Evolutionary conservation across 257 asterid species (phyloP).

Genomic region (Nicotiana noctiflora): DNA sequence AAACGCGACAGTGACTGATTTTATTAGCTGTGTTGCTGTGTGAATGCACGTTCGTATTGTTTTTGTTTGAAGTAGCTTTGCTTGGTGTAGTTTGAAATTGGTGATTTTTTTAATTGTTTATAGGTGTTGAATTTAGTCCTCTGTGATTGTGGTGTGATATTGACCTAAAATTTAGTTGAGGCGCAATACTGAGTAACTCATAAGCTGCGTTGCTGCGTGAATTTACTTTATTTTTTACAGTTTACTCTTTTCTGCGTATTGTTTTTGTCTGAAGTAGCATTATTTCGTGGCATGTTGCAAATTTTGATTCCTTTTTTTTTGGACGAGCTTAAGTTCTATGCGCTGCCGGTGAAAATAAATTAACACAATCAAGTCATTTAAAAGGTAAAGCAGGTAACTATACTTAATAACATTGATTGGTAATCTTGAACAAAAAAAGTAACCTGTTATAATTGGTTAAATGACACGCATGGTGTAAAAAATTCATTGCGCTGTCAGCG

Average conservation of each 20-base stretch:
- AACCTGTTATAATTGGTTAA: too few relatives aligned
- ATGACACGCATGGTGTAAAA: too few relatives aligned
- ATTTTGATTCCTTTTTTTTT: slow-evolving; percentile 23
- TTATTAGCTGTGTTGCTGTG: neutral
- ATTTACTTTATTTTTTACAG: neutral
- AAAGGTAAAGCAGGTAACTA: too few relatives aligned
- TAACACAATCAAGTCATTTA: too few relatives aligned
- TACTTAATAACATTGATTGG: too few relatives aligned
- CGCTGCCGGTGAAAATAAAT: too few relatives aligned
- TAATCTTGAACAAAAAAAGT: too few relatives aligned
- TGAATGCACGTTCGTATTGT: neutral
- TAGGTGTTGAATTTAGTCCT: neutral
- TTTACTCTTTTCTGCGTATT: neutral
- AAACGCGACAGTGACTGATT: neutral
- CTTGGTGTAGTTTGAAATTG: neutral
- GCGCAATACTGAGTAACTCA: neutral
- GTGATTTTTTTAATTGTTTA: neutral
- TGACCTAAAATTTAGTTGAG: slow-evolving; percentile 10
- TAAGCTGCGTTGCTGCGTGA: neutral
- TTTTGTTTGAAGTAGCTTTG: neutral
- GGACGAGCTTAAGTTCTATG: neutral
- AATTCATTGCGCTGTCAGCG: too few relatives aligned
- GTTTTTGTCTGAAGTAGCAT: neutral
- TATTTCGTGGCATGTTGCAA: neutral
- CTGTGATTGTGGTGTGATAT: neutral